phyloP scores from a whole-genome alignment of 345 rosid genomes.

The Lumnitzera racemosa region DNA sequence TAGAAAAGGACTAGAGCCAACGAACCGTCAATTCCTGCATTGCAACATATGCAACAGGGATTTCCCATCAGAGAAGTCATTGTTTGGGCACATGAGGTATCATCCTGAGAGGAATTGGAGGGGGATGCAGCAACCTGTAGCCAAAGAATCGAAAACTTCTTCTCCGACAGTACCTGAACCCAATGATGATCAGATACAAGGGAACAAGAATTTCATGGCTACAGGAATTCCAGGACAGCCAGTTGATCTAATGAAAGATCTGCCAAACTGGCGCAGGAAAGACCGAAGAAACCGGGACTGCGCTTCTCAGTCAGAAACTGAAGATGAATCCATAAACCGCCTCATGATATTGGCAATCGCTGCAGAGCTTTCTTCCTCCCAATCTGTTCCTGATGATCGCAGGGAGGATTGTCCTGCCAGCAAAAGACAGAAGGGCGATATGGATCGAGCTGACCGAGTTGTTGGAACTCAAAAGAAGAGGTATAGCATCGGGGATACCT shows the following conservation, averaged over 20 bases:
- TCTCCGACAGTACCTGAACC: not conserved
- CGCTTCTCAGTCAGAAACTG: constrained; percentile 1
- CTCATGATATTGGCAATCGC: not conserved
- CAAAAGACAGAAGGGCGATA: too few species aligned
- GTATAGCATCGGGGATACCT: too few species aligned
- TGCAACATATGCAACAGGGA: constrained; percentile 10
- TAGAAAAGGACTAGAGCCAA: too few species aligned
- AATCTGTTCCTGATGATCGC: not conserved
- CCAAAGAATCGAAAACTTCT: not conserved
- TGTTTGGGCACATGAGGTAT: constrained; percentile 83
- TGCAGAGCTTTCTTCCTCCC: not conserved
- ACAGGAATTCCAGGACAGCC: not conserved
- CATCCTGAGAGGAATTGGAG: constrained; percentile 69
- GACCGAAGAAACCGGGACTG: constrained; percentile 9
- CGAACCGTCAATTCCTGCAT: not conserved
- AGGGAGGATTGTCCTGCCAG: too few species aligned
- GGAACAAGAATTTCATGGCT: not conserved
- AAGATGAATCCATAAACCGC: constrained; percentile 7
- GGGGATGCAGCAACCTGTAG: constrained; percentile 45
- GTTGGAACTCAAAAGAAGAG: too few species aligned
- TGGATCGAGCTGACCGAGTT: too few species aligned
- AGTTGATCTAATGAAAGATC: constrained; percentile 14
- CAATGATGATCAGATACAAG: constrained; percentile 1
- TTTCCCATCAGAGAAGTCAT: constrained; percentile 28
- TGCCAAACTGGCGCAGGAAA: constrained; percentile 18